Evolutionary conservation across 345 rosid genomes (phyloP).

Genomic region (Aegle marmelos): DNA sequence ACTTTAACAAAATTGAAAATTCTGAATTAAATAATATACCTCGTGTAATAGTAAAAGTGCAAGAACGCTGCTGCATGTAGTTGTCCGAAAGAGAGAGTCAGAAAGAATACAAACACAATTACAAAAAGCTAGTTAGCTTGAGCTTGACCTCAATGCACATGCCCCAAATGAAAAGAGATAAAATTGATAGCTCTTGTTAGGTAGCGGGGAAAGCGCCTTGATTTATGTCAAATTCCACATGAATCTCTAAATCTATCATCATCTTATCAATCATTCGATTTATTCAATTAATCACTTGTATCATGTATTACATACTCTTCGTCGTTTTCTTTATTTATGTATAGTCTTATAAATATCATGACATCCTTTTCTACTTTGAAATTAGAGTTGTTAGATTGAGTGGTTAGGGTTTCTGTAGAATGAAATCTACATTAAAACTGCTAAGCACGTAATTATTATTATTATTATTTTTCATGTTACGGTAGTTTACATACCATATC

Average conservation of each 20-base stretch:
- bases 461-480: too few relatives aligned
- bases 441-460: too few relatives aligned
- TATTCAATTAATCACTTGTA: neutral
- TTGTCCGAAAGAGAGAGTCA: too few relatives aligned
- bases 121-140: too few relatives aligned
- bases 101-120: too few relatives aligned
- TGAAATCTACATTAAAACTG: too few relatives aligned
- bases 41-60: too few relatives aligned
- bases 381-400: neutral
- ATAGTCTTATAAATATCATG: neutral
- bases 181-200: neutral
- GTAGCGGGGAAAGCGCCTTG: conserved; percentile 18
- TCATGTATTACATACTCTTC: neutral
- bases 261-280: neutral
- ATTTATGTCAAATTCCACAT: conserved; percentile 7
- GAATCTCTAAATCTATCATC: neutral
- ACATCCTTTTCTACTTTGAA: neutral
- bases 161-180: neutral
- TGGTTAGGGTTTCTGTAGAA: neutral
- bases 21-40: neutral
- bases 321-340: too few relatives aligned
- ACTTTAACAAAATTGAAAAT: too few relatives aligned
- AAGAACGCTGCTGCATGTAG: too few relatives aligned
- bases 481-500: too few relatives aligned
- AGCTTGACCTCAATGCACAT: neutral